Conservation (phyloP, 2,329 filamentous ascomycete genomes). For the Colletotrichum sublineola region DNA sequence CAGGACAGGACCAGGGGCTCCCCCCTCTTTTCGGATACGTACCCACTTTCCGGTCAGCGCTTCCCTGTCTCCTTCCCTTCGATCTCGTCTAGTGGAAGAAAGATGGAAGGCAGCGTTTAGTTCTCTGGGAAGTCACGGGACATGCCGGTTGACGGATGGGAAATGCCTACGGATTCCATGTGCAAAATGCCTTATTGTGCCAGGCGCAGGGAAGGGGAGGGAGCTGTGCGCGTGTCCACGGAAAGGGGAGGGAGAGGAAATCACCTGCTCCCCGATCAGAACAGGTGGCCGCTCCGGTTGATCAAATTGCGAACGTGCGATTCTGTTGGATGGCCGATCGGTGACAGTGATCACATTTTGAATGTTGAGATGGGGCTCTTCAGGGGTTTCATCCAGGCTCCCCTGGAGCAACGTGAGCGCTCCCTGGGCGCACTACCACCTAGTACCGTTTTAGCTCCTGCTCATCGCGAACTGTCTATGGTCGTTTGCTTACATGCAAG, state of each 20-base stretch:
- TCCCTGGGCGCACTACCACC: constrained; percentile 21
- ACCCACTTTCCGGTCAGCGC: constrained; percentile 5
- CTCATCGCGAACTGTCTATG: not conserved
- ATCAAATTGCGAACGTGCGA: constrained; percentile 13
- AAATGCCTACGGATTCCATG: not conserved
- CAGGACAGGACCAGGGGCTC: constrained; percentile 6
- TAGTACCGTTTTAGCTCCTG: not conserved
- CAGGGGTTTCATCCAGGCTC: constrained; percentile 30
- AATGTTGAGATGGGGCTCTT: constrained; percentile 18
- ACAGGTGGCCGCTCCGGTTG: constrained; percentile 13
- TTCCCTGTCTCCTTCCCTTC: constrained; percentile 23
- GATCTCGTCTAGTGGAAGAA: constrained; percentile 4
- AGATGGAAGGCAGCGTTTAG: constrained; percentile 1
- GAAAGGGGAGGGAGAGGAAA: not conserved
- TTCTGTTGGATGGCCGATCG: constrained; percentile 1
- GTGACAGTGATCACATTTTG: constrained; percentile 16
- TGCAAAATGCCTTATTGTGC: not conserved
- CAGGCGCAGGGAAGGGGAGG: not conserved
- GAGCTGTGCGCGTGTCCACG: not conserved
- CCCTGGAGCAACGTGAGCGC: not conserved
- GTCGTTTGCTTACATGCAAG: not conserved
- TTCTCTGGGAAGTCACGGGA: constrained; percentile 1
- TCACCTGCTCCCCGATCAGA: not conserved
- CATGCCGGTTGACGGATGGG: not conserved
- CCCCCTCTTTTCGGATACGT: not conserved